phyloP scores from a whole-genome alignment of 2,329 filamentous ascomycete genomes.

The Aspergillus hiratsukae region DNA sequence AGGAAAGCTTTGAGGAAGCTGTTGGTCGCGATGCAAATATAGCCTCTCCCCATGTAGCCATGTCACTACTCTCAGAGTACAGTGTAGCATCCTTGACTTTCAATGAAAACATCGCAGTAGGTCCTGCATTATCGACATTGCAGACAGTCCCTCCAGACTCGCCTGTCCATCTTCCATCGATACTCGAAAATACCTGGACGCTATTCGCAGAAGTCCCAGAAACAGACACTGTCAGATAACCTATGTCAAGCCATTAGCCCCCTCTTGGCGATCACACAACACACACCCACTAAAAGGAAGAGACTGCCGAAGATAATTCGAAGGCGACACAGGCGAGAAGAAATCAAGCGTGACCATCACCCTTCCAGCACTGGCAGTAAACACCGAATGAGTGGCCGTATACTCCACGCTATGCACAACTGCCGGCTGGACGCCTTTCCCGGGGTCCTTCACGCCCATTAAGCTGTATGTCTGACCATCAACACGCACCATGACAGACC shows the following conservation, averaged over 20 bases:
- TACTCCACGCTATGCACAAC: conserved; percentile 34
- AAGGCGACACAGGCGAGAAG: conserved; percentile 42
- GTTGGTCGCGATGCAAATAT: conserved; percentile 36
- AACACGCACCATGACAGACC: conserved; percentile 41
- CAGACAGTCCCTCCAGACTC: conserved; percentile 20
- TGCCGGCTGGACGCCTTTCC: conserved; percentile 26
- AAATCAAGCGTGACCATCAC: conserved; percentile 39
- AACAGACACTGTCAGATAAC: conserved; percentile 40
- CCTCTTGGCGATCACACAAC: neutral
- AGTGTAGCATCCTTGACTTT: conserved; percentile 25
- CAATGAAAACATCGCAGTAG: conserved; percentile 30
- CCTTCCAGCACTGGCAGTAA: conserved; percentile 35
- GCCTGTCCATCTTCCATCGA: conserved; percentile 44
- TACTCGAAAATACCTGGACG: conserved; percentile 42
- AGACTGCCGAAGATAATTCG: conserved; percentile 41
- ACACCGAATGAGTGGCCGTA: conserved; percentile 41
- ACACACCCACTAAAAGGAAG: conserved; percentile 36
- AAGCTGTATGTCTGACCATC: conserved; percentile 39
- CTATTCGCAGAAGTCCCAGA: conserved; percentile 18
- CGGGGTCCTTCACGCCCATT: conserved; percentile 34
- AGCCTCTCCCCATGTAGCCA: conserved; percentile 41
- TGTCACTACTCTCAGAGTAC: conserved; percentile 36
- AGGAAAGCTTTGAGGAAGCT: conserved; percentile 23
- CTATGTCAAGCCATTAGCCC: conserved; percentile 14
- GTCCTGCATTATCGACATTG: conserved; percentile 19